A percentile compares a stretch with the other conserved stretches of the same genome.
phyloP scores from a whole-genome alignment of 2,329 filamentous ascomycete species.

The Fusarium drepaniforme region DNA sequence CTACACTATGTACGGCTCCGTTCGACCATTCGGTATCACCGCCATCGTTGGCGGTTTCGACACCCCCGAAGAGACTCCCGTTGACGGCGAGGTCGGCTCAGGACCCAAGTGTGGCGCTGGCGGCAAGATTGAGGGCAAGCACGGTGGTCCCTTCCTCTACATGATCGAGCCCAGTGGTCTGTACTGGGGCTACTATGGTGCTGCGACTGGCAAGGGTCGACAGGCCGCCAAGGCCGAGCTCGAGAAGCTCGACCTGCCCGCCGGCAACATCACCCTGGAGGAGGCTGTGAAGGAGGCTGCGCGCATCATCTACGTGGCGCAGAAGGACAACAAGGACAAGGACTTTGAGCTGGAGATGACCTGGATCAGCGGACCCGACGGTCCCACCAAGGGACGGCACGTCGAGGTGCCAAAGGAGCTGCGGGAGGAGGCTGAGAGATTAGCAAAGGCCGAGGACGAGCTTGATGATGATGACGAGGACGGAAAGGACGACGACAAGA shows the following conservation, averaged over 20 bases:
- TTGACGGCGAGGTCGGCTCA: conserved; percentile 90
- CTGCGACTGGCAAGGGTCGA: conserved; percentile 95
- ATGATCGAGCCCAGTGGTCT: conserved; percentile 98
- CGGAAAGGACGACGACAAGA: conserved; percentile 80
- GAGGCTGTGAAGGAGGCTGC: conserved; percentile 97
- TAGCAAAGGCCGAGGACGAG: conserved; percentile 91
- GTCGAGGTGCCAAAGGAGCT: conserved; percentile 93
- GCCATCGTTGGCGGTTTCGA: conserved; percentile 96
- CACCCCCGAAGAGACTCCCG: conserved; percentile 84
- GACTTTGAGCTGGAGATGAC: conserved; percentile 99
- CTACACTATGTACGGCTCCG: conserved; percentile 96
- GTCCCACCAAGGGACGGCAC: conserved; percentile 92
- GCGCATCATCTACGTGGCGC: conserved; percentile 95
- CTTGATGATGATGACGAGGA: conserved; percentile 82
- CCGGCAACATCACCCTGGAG: conserved; percentile 80
- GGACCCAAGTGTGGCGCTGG: conserved; percentile 85
- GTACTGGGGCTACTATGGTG: conserved; percentile 99
- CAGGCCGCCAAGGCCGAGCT: conserved; percentile 98
- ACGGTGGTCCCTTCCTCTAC: conserved; percentile 93
- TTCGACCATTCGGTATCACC: conserved; percentile 96
- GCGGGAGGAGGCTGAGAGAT: conserved; percentile 89
- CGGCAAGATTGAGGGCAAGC: conserved; percentile 80
- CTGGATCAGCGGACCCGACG: conserved; percentile 89
- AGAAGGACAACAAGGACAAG: conserved; percentile 99
- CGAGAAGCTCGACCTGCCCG: conserved; percentile 93